phyloP scores from a whole-genome alignment of 1,284 basidiomycete species.

The Cryptococcus floricola region DNA sequence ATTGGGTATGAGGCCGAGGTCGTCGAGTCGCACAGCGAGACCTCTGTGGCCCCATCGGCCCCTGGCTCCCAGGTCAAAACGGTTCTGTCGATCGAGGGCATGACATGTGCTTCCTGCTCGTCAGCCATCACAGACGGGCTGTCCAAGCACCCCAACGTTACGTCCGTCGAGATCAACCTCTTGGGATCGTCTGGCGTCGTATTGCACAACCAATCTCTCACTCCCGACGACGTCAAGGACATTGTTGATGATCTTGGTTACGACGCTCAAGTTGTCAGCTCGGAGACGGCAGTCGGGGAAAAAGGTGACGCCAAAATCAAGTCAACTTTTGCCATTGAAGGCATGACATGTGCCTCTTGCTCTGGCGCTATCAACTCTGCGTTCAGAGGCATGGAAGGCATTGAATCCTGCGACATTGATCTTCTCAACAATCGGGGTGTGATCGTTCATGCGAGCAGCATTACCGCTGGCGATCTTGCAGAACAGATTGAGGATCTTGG shows the following conservation, averaged over 20 bases:
- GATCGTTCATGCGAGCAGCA: conserved; percentile 17
- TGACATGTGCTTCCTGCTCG: conserved; percentile 45
- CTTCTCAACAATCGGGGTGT: conserved; percentile 24
- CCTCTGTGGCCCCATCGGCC: background rate
- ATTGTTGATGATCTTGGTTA: conserved; percentile 47
- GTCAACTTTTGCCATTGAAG: conserved; percentile 27
- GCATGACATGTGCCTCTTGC: conserved; percentile 45
- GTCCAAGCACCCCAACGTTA: conserved; percentile 11
- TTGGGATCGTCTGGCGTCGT: conserved; percentile 25
- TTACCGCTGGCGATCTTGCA: conserved; percentile 12
- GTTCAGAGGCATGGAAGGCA: conserved; percentile 16
- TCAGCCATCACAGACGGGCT: conserved; percentile 33
- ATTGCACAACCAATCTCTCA: conserved; percentile 11
- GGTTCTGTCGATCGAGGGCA: conserved; percentile 33
- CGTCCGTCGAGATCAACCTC: conserved; percentile 24
- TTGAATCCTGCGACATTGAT: conserved; percentile 25
- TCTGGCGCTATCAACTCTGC: conserved; percentile 30
- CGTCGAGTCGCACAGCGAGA: conserved; percentile 4
- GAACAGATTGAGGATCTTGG: conserved; percentile 45
- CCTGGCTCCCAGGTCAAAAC: conserved; percentile 3
- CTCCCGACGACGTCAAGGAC: conserved; percentile 13
- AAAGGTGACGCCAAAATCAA: background rate
- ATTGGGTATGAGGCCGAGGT: conserved; percentile 38
- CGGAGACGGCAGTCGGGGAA: background rate
- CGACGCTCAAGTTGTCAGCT: conserved; percentile 20